Conservation (phyloP, 208 protist species). For the Trypanosomatidae sp. region DNA sequence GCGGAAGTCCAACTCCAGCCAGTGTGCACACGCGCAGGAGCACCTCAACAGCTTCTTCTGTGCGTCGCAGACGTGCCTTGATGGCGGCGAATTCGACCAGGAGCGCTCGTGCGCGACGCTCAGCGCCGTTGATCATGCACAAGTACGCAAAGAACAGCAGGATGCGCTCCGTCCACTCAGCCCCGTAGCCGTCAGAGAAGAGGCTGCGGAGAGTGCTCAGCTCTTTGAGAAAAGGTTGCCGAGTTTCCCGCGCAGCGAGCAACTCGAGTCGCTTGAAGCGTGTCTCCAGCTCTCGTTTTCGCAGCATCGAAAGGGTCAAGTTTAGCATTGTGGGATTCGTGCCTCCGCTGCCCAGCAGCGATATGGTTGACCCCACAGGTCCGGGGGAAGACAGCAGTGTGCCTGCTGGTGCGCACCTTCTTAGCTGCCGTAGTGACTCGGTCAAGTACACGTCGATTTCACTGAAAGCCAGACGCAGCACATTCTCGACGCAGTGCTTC, state of each 20-base stretch:
- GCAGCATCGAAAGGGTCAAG: conserved; percentile 25
- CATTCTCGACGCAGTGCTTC: conserved; percentile 36
- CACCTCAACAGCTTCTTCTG: conserved; percentile 22
- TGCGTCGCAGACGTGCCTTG: conserved; percentile 24
- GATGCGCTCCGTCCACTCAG: conserved; percentile 31
- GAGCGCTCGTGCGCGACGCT: conserved; percentile 50
- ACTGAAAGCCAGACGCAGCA: conserved; percentile 40
- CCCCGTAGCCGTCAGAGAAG: conserved; percentile 25
- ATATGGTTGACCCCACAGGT: background rate
- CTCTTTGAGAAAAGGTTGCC: conserved; percentile 35
- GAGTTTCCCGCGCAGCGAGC: conserved; percentile 21
- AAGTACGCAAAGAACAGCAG: conserved; percentile 52
- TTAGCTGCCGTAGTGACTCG: conserved; percentile 67
- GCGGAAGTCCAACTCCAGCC: conserved; percentile 35
- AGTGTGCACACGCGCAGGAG: conserved; percentile 39
- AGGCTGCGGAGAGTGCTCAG: conserved; percentile 28
- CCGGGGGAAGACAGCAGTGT: conserved; percentile 4
- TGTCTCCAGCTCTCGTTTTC: conserved; percentile 54
- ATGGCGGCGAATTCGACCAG: conserved; percentile 40
- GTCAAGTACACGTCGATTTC: conserved; percentile 75
- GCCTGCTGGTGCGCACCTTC: conserved; percentile 26
- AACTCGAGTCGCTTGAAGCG: conserved; percentile 49
- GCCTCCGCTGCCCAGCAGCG: conserved; percentile 9
- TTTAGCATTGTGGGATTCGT: conserved; percentile 1
- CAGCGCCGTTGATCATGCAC: conserved; percentile 49